These are phyloP conservation scores for Inonotus hispidus DNA, from an alignment of 1,284 basidiomycete genomes.

Conservation along the genomic window DNA sequence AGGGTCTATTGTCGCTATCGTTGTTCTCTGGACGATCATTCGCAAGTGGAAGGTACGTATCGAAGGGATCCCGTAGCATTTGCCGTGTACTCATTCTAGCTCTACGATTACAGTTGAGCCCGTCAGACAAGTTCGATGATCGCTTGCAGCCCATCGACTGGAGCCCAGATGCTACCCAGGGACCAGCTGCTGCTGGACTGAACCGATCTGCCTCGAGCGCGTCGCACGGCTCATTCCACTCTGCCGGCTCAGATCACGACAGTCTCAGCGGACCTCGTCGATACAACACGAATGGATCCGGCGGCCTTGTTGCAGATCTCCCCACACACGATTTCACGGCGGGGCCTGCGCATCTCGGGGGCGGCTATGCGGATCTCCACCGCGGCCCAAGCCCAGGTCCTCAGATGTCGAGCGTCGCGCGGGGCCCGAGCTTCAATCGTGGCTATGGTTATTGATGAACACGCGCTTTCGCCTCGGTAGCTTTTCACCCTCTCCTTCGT, in stretches of 20 bases:
- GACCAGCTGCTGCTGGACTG: constrained; percentile 30
- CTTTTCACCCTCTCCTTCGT: background rate
- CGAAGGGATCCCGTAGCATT: background rate
- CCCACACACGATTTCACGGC: constrained; percentile 82
- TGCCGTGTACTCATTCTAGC: background rate
- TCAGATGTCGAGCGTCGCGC: constrained; percentile 47
- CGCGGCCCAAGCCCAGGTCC: constrained; percentile 57
- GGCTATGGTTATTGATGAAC: constrained; percentile 30
- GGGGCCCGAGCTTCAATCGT: constrained; percentile 39
- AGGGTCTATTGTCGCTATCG: constrained; percentile 58
- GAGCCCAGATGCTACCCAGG: constrained; percentile 54
- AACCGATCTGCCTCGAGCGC: constrained; percentile 50
- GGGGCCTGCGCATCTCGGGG: constrained; percentile 49
- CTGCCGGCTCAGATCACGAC: constrained; percentile 47
- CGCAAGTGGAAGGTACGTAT: constrained; percentile 70
- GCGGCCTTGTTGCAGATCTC: constrained; percentile 34
- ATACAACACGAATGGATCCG: constrained; percentile 27
- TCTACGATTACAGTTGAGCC: constrained; percentile 44
- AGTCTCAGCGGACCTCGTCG: constrained; percentile 30
- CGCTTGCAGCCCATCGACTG: constrained; percentile 70
- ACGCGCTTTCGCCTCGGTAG: background rate
- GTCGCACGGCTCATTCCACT: constrained; percentile 60
- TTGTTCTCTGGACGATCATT: constrained; percentile 81
- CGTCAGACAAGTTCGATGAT: constrained; percentile 73
- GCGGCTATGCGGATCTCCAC: constrained; percentile 74